Evolutionary conservation across 805 yeast species (phyloP).

Genomic region (Barnettozyma botsteinii): DNA sequence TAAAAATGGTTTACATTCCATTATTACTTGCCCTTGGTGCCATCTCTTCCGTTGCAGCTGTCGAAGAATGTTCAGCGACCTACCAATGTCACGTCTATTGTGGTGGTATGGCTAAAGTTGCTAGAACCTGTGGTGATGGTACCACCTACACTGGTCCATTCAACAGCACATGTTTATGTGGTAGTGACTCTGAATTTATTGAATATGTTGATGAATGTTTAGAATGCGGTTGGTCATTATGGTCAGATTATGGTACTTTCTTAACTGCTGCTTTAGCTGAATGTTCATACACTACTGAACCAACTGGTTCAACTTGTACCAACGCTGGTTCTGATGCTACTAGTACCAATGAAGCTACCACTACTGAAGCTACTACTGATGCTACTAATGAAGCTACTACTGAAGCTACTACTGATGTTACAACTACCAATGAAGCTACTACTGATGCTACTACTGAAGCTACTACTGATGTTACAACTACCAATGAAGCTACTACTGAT

Average conservation of each 20-base stretch:
- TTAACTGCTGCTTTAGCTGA: conserved; percentile 23
- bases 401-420: background rate
- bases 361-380: background rate
- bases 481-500: background rate
- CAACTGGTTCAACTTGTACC: conserved; percentile 26
- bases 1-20: background rate
- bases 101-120: conserved; percentile 28
- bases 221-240: conserved; percentile 34
- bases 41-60: background rate
- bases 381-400: background rate
- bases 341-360: background rate
- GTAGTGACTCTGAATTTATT: conserved; percentile 13
- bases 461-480: background rate
- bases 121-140: conserved; percentile 19
- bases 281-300: conserved; percentile 24
- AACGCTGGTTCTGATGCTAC: conserved; percentile 2
- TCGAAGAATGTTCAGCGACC: background rate
- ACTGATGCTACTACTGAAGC: background rate
- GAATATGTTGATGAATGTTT: conserved; percentile 23
- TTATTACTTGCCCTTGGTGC: background rate
- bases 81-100: background rate
- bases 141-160: conserved; percentile 15
- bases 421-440: background rate
- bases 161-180: conserved; percentile 20
- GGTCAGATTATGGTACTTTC: conserved; percentile 27